phyloP scores from a whole-genome alignment of 2,329 filamentous ascomycete genomes.

The Penicillium sp. region DNA sequence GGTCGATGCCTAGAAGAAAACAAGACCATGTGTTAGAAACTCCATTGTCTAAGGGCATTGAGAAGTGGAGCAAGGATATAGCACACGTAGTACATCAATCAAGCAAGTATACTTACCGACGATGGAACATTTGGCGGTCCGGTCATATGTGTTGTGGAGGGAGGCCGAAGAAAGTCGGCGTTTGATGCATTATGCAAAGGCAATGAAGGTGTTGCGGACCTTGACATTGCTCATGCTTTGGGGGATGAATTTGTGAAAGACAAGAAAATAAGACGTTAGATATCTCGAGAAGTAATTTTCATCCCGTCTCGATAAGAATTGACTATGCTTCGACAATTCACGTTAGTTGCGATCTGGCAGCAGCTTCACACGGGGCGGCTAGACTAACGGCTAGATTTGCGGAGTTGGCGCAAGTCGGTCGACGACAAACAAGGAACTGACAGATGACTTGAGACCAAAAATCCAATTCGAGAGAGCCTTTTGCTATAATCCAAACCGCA shows the following conservation, averaged over 20 bases:
- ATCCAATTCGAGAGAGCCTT: not conserved
- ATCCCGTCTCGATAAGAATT: conserved; percentile 27
- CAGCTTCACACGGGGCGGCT: conserved; percentile 19
- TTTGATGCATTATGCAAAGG: conserved; percentile 55
- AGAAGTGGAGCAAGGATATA: not conserved
- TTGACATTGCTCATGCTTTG: conserved; percentile 60
- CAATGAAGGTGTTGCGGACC: conserved; percentile 57
- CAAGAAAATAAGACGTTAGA: conserved; percentile 13
- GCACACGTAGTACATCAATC: not conserved
- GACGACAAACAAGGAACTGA: not conserved
- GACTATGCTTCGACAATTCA: conserved; percentile 18
- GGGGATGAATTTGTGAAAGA: conserved; percentile 4
- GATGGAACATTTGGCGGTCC: conserved; percentile 29
- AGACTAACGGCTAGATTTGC: conserved; percentile 10
- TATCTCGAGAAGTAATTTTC: conserved; percentile 22
- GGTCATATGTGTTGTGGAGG: conserved; percentile 30
- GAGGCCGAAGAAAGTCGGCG: conserved; percentile 28
- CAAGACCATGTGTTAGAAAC: conserved; percentile 16
- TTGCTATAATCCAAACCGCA: not conserved
- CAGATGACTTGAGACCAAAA: not conserved
- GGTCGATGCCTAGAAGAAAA: conserved; percentile 38
- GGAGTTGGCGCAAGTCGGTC: conserved; percentile 6
- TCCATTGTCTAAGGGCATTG: not conserved
- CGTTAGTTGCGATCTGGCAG: conserved; percentile 34
- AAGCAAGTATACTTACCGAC: conserved; percentile 32